Evolutionary conservation across 2,329 filamentous ascomycete genomes (phyloP), one percentile per base, ranked within the genome.

Genomic region (Fusarium hostae): DNA sequence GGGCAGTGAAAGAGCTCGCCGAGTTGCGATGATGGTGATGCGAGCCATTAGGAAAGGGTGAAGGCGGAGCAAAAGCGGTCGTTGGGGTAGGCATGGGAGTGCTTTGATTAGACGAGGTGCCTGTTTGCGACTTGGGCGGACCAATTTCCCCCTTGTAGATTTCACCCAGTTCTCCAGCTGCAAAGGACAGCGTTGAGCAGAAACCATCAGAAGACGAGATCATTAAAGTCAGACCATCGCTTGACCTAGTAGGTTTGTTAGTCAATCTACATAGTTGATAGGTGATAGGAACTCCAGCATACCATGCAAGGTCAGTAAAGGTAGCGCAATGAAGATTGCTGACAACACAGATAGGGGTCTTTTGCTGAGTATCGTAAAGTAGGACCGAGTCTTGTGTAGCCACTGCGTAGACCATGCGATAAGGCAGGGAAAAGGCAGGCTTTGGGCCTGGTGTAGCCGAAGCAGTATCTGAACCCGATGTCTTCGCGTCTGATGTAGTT

Each of bases 201-300:
- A 98, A 99, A 0, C 96, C 96, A 80, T 99, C 96, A 0, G 96
- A 98, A 0, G 96, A 99, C n/a, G 94, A 96, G 84, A 99, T 97
- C 54, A 99, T 86, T 26, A 99, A 84, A 3, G 85, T 86, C 34
- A 82, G 76, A 37, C 86, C 86, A 63, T 88, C 86, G 57, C 80
- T 85, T 47, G 86, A 85, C 84, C 85, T 85, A 57, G 32, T 40
- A 30, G 12, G 39, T 63, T 78, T 70, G n/a, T 50, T 63, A 76
- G 84, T 76, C 57, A 40, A 43, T 28, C 16, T 26, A 22, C 12
- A 22, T 24, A 39, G 40, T n/a, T 26, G 16, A n/a, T 28, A 22
- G 13, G 20, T 24, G 22, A n/a, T 30, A 28, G 9, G 18, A 16
- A 50, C 28, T 11, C 45, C 12, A 34, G 11, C 91, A 81, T 89